Evolutionary conservation across 768 basidiomycete species (phyloP), one percentile per base, ranked within the genome.

Genomic region (Leccinum uliginosum): DNA sequence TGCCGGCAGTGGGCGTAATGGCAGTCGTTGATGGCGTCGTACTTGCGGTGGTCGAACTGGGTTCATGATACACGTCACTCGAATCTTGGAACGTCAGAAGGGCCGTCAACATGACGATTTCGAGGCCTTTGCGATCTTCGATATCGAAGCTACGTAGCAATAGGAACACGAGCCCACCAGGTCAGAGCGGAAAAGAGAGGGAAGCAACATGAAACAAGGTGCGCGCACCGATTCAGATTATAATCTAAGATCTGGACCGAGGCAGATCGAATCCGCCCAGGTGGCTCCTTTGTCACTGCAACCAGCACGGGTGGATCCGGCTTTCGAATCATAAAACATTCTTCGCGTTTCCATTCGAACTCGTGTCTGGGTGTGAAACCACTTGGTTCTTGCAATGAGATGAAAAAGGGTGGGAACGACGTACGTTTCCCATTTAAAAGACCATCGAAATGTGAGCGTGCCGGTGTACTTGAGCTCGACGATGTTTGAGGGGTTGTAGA

Each of bases 271-370:
- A 86, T 74, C 23, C 82, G 77, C 7, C 87, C 85, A 2, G 83
- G 75, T 2, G 84, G 80, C 58, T 91, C 91, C 65, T 86, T 91
- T 3, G 89, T 91, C 27, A 91, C 78, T 0, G 89, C 90, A 12
- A 93, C 86, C 10, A 92, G 80, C 2, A 93, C 90, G 44, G 91
- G 87, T 6, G 91, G 91, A 61, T 93, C 91, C 9, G 91, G 91
- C 67, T 92, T 92, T 21, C 91, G 83, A 44, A 92, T 69, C 71
- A 93, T 82, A 70, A 79, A 92, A 71, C 90, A 92, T 62, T 87
- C 86, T 66, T 91, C 89, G 45, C 87, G 80, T 65, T 83, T 88
- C 91, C 91, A 93, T 65, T 92, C 91, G 59, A 90, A 91, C 44
- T 87, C 83, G 59, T 93, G 86, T 35, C 91, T 93, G 64, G 26